Percentiles rank a stretch among this genome's conserved stretches.
Evolutionary conservation across 495 filamentous ascomycete species (phyloP).

Genomic region (Xylaria intraflava): DNA sequence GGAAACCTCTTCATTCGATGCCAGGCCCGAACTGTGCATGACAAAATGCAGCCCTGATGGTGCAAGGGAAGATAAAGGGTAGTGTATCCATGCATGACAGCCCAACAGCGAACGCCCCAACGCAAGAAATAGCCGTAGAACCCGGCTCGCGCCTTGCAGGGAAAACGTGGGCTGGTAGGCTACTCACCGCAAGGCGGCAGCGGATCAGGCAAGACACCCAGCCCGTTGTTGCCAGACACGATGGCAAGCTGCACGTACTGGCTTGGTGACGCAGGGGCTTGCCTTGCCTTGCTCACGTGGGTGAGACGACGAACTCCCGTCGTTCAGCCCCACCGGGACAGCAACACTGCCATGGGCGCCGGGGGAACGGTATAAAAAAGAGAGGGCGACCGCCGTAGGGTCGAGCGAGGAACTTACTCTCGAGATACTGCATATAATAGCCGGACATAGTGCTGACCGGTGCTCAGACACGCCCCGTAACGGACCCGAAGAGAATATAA

Average conservation of each 20-base stretch:
- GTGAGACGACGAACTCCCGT: slow-evolving; percentile 28
- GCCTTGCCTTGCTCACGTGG: slow-evolving; percentile 18
- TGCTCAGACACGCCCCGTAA: slow-evolving; percentile 8
- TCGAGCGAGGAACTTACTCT: slow-evolving; percentile 46
- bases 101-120: slow-evolving; percentile 33
- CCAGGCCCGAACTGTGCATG: slow-evolving; percentile 21
- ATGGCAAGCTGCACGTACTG: slow-evolving; percentile 19
- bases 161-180: slow-evolving; percentile 20
- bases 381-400: not conserved
- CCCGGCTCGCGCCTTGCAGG: slow-evolving; percentile 19
- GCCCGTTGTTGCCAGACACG: slow-evolving; percentile 13
- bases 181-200: slow-evolving; percentile 12
- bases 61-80: slow-evolving; percentile 28
- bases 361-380: slow-evolving; percentile 7
- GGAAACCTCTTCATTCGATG: slow-evolving; percentile 22
- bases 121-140: slow-evolving; percentile 13
- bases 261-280: slow-evolving; percentile 24
- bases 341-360: slow-evolving; percentile 21
- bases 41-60: slow-evolving; percentile 29
- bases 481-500: slow-evolving; percentile 1
- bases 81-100: slow-evolving; percentile 40
- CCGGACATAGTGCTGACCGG: slow-evolving; percentile 45
- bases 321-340: slow-evolving; percentile 24
- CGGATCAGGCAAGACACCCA: slow-evolving; percentile 5
- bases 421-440: slow-evolving; percentile 58